A percentile compares a stretch with the other conserved stretches of the same genome.
Conservation (phyloP, 441 rosid species). For the Corymbia citriodora region DNA sequence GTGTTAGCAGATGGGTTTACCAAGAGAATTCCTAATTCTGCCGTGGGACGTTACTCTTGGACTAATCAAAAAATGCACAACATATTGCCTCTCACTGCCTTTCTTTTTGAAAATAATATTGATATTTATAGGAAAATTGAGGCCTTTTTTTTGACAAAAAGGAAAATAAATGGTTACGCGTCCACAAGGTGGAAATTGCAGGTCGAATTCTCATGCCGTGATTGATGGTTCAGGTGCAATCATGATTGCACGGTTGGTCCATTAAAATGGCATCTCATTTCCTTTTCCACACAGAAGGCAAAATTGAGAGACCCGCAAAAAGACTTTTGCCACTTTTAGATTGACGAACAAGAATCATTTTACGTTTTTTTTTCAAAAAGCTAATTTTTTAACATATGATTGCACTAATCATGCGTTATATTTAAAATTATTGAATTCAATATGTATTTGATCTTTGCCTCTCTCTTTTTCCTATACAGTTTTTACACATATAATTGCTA, state of each 20-base stretch:
- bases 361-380: too few species aligned
- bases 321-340: too few species aligned
- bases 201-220: neutral
- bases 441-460: too few species aligned
- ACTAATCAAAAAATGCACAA: accelerated
- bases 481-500: too few species aligned
- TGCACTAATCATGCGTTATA: too few species aligned
- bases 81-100: neutral
- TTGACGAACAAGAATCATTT: too few species aligned
- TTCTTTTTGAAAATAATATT: too few species aligned
- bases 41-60: neutral
- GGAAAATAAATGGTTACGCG: neutral
- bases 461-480: too few species aligned
- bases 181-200: neutral
- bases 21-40: neutral
- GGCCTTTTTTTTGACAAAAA: neutral
- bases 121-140: neutral
- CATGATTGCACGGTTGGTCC: neutral
- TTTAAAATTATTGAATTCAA: too few species aligned
- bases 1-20: neutral
- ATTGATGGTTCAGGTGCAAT: neutral
- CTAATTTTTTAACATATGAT: too few species aligned
- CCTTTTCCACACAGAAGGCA: too few species aligned
- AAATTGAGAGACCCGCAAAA: too few species aligned
- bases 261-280: neutral